Percentiles rank a stretch among this genome's conserved stretches.
These are phyloP conservation scores for Chenopodium quinoa DNA, from an alignment of 148 eudicot genomes.

Conservation along the genomic window DNA sequence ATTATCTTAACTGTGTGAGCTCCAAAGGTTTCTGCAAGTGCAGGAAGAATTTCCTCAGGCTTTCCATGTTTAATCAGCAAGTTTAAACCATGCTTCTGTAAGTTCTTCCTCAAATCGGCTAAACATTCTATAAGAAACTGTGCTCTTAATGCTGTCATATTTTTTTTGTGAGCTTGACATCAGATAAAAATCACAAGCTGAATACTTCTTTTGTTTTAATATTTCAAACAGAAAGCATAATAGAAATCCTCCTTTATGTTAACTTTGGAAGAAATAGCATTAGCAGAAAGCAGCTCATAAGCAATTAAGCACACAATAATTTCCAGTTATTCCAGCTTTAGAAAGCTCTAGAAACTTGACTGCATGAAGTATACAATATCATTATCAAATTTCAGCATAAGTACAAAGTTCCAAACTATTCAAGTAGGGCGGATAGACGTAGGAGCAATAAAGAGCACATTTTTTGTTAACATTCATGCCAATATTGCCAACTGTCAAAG, in stretches of 20 bases:
- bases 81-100: conserved; percentile 63
- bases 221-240: too few relatives aligned
- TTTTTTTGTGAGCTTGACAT: neutral
- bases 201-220: too few relatives aligned
- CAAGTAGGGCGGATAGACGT: too few relatives aligned
- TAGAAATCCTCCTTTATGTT: neutral
- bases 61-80: conserved; percentile 71
- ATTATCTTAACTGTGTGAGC: conserved; percentile 72
- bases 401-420: too few relatives aligned
- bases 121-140: conserved; percentile 75
- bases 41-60: conserved; percentile 79
- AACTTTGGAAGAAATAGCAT: neutral
- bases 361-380: neutral
- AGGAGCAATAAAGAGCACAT: too few relatives aligned
- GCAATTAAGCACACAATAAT: too few relatives aligned
- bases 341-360: neutral
- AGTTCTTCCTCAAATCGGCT: conserved; percentile 70
- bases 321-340: neutral
- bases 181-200: neutral
- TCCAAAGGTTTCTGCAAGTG: conserved; percentile 57
- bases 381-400: neutral
- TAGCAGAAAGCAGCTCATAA: neutral
- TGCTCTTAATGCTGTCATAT: conserved; percentile 67
- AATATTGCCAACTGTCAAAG: neutral
- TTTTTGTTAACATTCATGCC: neutral